Evolutionary conservation across 179 eudicot species (phyloP), one percentile per base, ranked within the genome.

Genomic region (Heliamphora pulchella): DNA sequence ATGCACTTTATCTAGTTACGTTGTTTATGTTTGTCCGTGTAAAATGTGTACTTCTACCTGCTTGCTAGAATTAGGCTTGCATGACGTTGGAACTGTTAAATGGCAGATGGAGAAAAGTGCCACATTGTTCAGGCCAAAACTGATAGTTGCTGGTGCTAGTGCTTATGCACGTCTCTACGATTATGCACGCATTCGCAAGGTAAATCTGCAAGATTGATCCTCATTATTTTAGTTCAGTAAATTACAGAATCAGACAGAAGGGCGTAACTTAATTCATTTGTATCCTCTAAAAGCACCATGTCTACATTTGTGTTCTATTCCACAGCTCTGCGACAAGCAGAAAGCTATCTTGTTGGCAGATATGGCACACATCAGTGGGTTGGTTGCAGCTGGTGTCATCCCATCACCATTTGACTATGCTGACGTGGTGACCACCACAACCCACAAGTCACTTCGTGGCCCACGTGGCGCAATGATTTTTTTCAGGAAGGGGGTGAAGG

Each of bases 391-490:
- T 79, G 96, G 91, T 74, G 96, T 93, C 48, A 86, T 93, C 79
- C 97, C 96, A 51, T 94, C 98, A 39, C 98, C 98, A 20, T 94
- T 94, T 85, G 98, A 91, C 31, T 93, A 87, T 81, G 98, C 98
- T 64, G 97, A 94, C 87, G 86, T 94, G 59, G 98, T 94, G 71
- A 94, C 98, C 65, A 94, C 98, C 31, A 93, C 98, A 44, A 94
- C 98, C 58, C 98, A 94, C 87, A 94, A 94, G 81, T 93, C 98
- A 61, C 96, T 94, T 68, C 96, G 98, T 76, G 98, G 98, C 51
- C 98, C 98, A 62, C 92, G 98, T 76, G 98, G 98, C 64, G 98
- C 97, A 3, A 94, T 94, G 94, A 94, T 94, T 73, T 94, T 94
- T 86, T 94, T 82, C 81, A 87, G 98, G 70, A 94, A 94, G 86